Conservation (phyloP, 2,329 filamentous ascomycete genomes). For the Cladophialophora immunda region DNA sequence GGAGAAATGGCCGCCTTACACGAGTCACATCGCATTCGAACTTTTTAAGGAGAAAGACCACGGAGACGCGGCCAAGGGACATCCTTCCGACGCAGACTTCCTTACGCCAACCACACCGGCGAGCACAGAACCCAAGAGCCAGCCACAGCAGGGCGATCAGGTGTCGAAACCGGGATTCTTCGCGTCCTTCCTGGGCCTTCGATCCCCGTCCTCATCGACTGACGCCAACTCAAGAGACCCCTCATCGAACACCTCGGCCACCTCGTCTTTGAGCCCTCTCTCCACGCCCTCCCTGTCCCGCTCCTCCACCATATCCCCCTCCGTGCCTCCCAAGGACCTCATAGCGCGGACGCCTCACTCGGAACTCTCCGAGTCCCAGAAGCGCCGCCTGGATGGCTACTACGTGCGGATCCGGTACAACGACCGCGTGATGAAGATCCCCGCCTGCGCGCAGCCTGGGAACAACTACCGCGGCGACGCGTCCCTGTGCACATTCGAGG, state of each 20-base stretch:
- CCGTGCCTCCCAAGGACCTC: conserved; percentile 30
- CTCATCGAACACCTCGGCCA: conserved; percentile 25
- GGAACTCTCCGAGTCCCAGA: conserved; percentile 66
- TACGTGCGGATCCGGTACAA: conserved; percentile 94
- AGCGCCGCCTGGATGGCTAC: conserved; percentile 72
- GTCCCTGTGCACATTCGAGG: conserved; percentile 87
- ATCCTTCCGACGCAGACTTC: conserved; percentile 35
- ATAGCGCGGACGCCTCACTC: conserved; percentile 69
- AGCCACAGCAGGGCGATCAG: neutral
- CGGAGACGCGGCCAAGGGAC: conserved; percentile 41
- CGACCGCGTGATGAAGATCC: conserved; percentile 80
- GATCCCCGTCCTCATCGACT: conserved; percentile 43
- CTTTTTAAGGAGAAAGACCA: conserved; percentile 71
- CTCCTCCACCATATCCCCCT: conserved; percentile 25
- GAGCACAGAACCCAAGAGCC: conserved; percentile 45
- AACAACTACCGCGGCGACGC: conserved; percentile 89
- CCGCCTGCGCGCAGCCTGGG: conserved; percentile 77
- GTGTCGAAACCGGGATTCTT: conserved; percentile 35
- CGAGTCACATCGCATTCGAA: conserved; percentile 89
- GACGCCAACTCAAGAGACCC: neutral
- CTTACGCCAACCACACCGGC: conserved; percentile 40
- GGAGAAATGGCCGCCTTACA: conserved; percentile 88
- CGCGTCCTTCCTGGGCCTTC: conserved; percentile 41
- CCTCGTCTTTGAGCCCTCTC: conserved; percentile 26
- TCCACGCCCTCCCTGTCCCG: conserved; percentile 41